phyloP scores from a whole-genome alignment of 1,284 basidiomycete species.

The Rhodotorula sp. region DNA sequence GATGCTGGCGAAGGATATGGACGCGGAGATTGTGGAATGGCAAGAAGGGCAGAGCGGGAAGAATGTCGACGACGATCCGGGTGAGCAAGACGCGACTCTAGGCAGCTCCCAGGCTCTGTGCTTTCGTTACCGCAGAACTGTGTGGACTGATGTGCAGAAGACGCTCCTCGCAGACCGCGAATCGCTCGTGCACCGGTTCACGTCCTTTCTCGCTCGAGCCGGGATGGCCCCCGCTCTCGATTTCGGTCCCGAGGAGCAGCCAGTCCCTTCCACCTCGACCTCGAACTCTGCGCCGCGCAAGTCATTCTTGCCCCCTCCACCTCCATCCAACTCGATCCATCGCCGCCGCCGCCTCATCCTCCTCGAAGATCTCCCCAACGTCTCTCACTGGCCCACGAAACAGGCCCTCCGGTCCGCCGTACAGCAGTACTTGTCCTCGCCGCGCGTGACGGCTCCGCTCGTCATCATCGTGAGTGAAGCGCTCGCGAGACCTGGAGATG shows the following conservation, averaged over 20 bases:
- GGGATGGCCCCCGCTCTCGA: slow-evolving; percentile 62
- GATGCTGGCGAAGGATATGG: slow-evolving; percentile 71
- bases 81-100: neutral
- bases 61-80: neutral
- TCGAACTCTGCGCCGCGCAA: neutral
- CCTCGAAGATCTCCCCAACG: slow-evolving; percentile 90
- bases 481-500: slow-evolving; percentile 53
- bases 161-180: slow-evolving; percentile 52
- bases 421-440: slow-evolving; percentile 54
- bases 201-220: slow-evolving; percentile 74
- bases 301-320: neutral
- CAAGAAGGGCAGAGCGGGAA: slow-evolving; percentile 55
- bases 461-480: slow-evolving; percentile 82
- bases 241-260: slow-evolving; percentile 35
- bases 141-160: neutral
- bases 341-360: slow-evolving; percentile 60
- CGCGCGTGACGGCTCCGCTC: slow-evolving; percentile 60
- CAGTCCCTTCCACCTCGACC: slow-evolving; percentile 13
- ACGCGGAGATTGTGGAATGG: slow-evolving; percentile 85
- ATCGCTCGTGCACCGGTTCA: slow-evolving; percentile 68
- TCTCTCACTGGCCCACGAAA: slow-evolving; percentile 63
- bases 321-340: too few relatives aligned
- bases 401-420: slow-evolving; percentile 73
- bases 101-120: neutral
- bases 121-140: neutral